Base-by-base conservation (phyloP, 208 protist genomes). In the Porcisia deanei region DNA sequence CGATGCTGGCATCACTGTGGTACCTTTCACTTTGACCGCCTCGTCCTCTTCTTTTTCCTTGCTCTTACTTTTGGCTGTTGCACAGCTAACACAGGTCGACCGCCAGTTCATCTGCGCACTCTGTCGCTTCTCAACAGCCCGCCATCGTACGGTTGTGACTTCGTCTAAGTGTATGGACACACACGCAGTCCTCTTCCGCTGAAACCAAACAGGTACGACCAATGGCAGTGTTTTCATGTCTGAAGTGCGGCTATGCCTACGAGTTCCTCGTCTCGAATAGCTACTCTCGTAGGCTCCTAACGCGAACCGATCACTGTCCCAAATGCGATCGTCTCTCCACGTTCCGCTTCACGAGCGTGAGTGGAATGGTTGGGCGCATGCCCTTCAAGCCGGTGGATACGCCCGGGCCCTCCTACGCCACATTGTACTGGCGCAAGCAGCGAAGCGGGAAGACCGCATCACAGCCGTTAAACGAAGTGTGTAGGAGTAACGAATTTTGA, bases 191-290 rank as follows among this genome's bases (percentile, higher is more conserved):
- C 20, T 41, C 59, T 68, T 37, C 39, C 71, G 12, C 59, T 68
- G 10, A 30, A 59, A 30, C n/a, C 71, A 16, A 53, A 55, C 39
- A 70, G 65, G 49, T 41, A 43, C 30, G n/a, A 72, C 37, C 16
- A n/a, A 94, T 94, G 90, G 90, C 88, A 25, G 71, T 94, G 14
- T 94, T 94, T 81, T 94, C 90, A 3, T 94, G 90, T 49, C 25
- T 92, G 22, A 77, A 82, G 22, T 94, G 90, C 68, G 90, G 88
- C 57, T 94, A 90, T 77, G 91, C 91, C 79, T 92, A 92, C 66
- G 88, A 94, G 71, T 92, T 92, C 71, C 79, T 91, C 63, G 84
- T 94, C n/a, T 92, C 90, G 3, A 92, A 90, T 72, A 88, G 73
- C 61, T 94, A 88, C 75, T 70, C 52, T 22, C 71, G 88, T 16